Base-by-base conservation (phyloP, 495 filamentous ascomycete genomes). In the Polyplosphaeria fusca region DNA sequence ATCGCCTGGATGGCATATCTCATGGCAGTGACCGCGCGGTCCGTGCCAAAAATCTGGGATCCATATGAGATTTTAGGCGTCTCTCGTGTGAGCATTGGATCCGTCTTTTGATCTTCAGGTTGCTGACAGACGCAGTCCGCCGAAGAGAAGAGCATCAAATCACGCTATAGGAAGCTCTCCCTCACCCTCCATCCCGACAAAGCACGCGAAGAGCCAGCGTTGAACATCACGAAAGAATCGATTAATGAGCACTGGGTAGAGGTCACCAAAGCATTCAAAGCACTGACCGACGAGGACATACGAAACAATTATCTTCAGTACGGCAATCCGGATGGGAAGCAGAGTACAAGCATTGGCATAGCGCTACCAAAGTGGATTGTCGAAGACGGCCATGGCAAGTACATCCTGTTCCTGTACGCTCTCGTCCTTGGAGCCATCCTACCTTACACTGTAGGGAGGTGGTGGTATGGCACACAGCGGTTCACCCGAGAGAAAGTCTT, bases 381-480 rank as follows among this genome's bases (percentile, higher is more conserved):
- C 50, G 86, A 86, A 24, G 89, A 96, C 54, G 92, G 91, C 47
- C 91, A 91, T 69, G 92, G 89, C 35, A 97, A 96, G 76, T 97
- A 95, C 67, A 88, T 96, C 41, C 77, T 98, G 54, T 72, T 95
- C 61, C 77, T 97, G 41, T 98, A 98, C 69, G 90, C 88, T 9
- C 71, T 81, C 38, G 75, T 96, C 32, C 81, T 98, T 30, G 94
- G 91, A 45, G 88, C 96, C 26, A 73, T 96, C 38, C 73, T 98
- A 40, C 93, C 93, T 12, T 98, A 96, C 67, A 77, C 94, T 44
- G 94, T 97, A 32, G 93, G 93, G 23, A 87, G 85, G 28, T 98
- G 93, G 93, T 98, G 93, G 93, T 98, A 97, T 69, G 93, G 93
- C 48, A 95, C 89, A 5, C 89, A 95, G 68, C 79, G 85, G 43